Conservation (phyloP, 2,329 filamentous ascomycete genomes). For the Botryosphaeria dothidea region DNA sequence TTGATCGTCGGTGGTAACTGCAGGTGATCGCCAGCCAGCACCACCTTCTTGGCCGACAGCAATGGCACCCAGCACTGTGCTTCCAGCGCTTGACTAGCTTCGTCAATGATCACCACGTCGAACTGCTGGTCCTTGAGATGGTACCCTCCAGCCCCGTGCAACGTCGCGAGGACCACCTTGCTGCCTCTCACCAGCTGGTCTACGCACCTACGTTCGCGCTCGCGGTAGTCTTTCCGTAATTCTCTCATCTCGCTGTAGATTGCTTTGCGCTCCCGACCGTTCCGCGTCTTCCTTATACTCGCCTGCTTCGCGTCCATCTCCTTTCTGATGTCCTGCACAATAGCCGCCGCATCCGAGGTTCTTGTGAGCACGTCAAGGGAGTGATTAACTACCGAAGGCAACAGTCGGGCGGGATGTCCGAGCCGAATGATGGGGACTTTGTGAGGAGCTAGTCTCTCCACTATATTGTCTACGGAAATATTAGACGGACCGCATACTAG, state of each 20-base stretch:
- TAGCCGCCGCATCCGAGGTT: slow-evolving; percentile 83
- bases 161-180: slow-evolving; percentile 85
- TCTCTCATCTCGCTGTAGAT: slow-evolving; percentile 86
- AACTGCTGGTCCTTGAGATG: slow-evolving; percentile 80
- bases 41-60: slow-evolving; percentile 73
- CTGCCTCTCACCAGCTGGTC: slow-evolving; percentile 72
- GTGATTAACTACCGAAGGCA: slow-evolving; percentile 85
- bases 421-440: slow-evolving; percentile 86
- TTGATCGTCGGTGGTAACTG: slow-evolving; percentile 96
- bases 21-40: slow-evolving; percentile 91
- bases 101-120: slow-evolving; percentile 93
- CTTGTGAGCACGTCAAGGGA: slow-evolving; percentile 89
- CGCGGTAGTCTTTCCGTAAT: slow-evolving; percentile 82
- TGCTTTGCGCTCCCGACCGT: slow-evolving; percentile 72
- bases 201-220: slow-evolving; percentile 81
- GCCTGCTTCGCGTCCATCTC: slow-evolving; percentile 94
- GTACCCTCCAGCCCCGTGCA: slow-evolving; percentile 87
- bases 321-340: slow-evolving; percentile 84
- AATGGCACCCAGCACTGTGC: slow-evolving; percentile 97
- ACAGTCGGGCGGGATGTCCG: slow-evolving; percentile 85
- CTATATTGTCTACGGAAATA: slow-evolving; percentile 97
- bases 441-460: slow-evolving; percentile 82
- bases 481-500: slow-evolving; percentile 97
- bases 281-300: slow-evolving; percentile 82
- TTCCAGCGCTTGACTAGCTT: slow-evolving; percentile 93